Evolutionary conservation across 1,139 yeast species (phyloP).

Genomic region (Yamadazyma songkhlaensis): DNA sequence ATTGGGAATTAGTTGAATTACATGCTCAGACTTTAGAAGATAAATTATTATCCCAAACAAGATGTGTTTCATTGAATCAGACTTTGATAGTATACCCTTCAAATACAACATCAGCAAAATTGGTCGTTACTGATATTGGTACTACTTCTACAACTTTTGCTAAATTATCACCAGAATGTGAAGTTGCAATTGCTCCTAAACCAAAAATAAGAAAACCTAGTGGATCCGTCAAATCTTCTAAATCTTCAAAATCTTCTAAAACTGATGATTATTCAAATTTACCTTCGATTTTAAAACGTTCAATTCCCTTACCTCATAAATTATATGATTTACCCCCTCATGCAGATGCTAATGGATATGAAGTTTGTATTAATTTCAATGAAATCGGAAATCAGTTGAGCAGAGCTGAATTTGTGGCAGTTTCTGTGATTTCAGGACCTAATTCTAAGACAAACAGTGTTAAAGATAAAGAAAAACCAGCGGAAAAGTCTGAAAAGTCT

Average conservation of each 20-base stretch:
- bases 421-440: slow-evolving; percentile 60
- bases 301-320: slow-evolving; percentile 55
- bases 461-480: slow-evolving; percentile 8
- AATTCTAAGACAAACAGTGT: slow-evolving; percentile 22
- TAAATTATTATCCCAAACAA: slow-evolving; percentile 71
- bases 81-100: slow-evolving; percentile 71
- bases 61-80: slow-evolving; percentile 67
- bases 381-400: slow-evolving; percentile 23
- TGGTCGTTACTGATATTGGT: slow-evolving; percentile 62
- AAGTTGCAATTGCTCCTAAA: slow-evolving; percentile 82
- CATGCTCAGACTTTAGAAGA: slow-evolving; percentile 79
- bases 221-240: slow-evolving; percentile 21
- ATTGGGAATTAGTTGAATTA: slow-evolving; percentile 89
- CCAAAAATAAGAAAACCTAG: slow-evolving; percentile 39
- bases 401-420: slow-evolving; percentile 48
- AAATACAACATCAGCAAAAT: slow-evolving; percentile 59
- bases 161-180: slow-evolving; percentile 67
- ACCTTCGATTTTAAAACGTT: slow-evolving; percentile 49
- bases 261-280: slow-evolving; percentile 26
- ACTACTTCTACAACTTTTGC: slow-evolving; percentile 49
- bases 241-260: slow-evolving; percentile 29
- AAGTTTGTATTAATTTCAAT: slow-evolving; percentile 42
- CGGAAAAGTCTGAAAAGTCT: slow-evolving; percentile 12
- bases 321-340: slow-evolving; percentile 23
- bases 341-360: slow-evolving; percentile 27